Percentiles rank a stretch among this genome's conserved stretches.
These are phyloP conservation scores for Athelia psychrophila DNA, from an alignment of 1,284 basidiomycete species.

Conservation along the genomic window DNA sequence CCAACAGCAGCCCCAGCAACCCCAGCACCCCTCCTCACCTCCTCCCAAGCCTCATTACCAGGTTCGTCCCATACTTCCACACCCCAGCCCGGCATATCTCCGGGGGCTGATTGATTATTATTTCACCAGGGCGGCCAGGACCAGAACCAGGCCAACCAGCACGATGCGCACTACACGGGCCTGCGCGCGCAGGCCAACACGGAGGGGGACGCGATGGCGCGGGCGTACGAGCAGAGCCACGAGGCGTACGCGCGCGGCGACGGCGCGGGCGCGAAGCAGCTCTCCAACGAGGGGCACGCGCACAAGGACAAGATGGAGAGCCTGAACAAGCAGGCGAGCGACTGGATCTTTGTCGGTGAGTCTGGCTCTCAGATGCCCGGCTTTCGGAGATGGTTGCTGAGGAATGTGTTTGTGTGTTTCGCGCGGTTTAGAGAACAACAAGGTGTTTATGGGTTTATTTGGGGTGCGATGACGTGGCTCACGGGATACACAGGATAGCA, in stretches of 20 bases:
- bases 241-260: slow-evolving; percentile 71
- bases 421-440: slow-evolving; percentile 72
- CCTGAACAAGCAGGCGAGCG: slow-evolving; percentile 82
- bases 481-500: slow-evolving; percentile 50
- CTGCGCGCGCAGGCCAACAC: slow-evolving; percentile 73
- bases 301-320: slow-evolving; percentile 81
- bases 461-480: neutral
- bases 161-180: slow-evolving; percentile 64
- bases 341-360: slow-evolving; percentile 86
- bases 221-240: slow-evolving; percentile 63
- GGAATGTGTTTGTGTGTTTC: slow-evolving; percentile 3
- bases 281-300: slow-evolving; percentile 81
- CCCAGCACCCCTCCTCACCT: neutral
- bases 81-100: slow-evolving; percentile 2
- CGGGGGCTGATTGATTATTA: neutral
- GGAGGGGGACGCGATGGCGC: slow-evolving; percentile 75
- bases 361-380: slow-evolving; percentile 6
- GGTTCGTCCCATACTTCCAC: neutral
- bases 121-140: slow-evolving; percentile 36
- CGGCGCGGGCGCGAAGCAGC: slow-evolving; percentile 78
- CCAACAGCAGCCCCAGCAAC: slow-evolving; percentile 6
- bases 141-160: slow-evolving; percentile 63
- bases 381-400: slow-evolving; percentile 1
- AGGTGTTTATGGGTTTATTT: slow-evolving; percentile 33
- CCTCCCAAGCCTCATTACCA: slow-evolving; percentile 1